A percentile compares a stretch with the other conserved stretches of the same genome.
These are phyloP conservation scores for Psilocybe mexicana DNA, from an alignment of 1,284 basidiomycete genomes.

Conservation along the genomic window DNA sequence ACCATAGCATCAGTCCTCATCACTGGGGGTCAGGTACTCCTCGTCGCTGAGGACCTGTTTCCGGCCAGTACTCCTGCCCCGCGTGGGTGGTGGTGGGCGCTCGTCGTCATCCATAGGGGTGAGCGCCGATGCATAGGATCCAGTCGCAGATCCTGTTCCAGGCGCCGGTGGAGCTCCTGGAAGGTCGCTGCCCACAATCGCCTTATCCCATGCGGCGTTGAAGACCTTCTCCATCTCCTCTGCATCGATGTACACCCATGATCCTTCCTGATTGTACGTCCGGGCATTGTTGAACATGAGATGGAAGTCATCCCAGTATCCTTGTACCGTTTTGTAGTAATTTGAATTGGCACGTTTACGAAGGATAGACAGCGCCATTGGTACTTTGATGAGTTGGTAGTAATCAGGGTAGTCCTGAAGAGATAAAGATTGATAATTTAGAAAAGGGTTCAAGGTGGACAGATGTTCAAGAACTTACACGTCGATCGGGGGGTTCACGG, in stretches of 20 bases:
- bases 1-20: slow-evolving; percentile 46
- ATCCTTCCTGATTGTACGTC: slow-evolving; percentile 86
- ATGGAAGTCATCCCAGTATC: slow-evolving; percentile 80
- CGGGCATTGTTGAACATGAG: slow-evolving; percentile 94
- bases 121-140: slow-evolving; percentile 64
- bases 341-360: slow-evolving; percentile 78
- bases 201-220: slow-evolving; percentile 59
- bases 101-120: slow-evolving; percentile 80
- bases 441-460: background rate
- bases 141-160: slow-evolving; percentile 42
- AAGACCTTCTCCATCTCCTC: slow-evolving; percentile 90
- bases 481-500: slow-evolving; percentile 75
- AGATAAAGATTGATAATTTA: slow-evolving; percentile 3
- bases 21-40: slow-evolving; percentile 66
- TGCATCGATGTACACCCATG: slow-evolving; percentile 93
- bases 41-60: slow-evolving; percentile 79
- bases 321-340: slow-evolving; percentile 75
- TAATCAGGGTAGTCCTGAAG: slow-evolving; percentile 88
- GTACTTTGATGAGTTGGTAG: slow-evolving; percentile 74
- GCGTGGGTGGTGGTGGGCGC: slow-evolving; percentile 49
- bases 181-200: slow-evolving; percentile 65
- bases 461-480: slow-evolving; percentile 42
- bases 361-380: slow-evolving; percentile 88
- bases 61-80: slow-evolving; percentile 53
- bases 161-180: slow-evolving; percentile 61